These are phyloP conservation scores for Letharia lupina DNA, from an alignment of 495 filamentous ascomycete genomes.

Conservation along the genomic window DNA sequence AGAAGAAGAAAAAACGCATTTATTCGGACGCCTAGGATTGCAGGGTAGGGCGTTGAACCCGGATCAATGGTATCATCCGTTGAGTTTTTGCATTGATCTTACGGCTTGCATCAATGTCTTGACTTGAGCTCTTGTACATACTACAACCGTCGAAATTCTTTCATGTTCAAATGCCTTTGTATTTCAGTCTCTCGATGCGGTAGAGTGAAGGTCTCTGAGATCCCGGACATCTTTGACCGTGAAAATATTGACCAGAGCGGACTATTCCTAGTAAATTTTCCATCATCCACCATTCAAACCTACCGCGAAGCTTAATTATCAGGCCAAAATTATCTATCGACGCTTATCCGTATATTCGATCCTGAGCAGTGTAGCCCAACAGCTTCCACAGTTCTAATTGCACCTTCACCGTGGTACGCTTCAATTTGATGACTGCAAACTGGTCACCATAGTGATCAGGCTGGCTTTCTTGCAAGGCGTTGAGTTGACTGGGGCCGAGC, in stretches of 20 bases:
- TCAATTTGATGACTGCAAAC: conserved; percentile 34
- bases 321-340: background rate
- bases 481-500: conserved; percentile 31
- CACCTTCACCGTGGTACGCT: conserved; percentile 36
- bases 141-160: background rate
- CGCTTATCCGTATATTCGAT: background rate
- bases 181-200: background rate
- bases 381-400: conserved; percentile 60
- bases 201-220: background rate
- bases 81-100: background rate
- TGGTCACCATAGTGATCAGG: conserved; percentile 24
- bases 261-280: background rate
- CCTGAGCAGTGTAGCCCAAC: conserved; percentile 41
- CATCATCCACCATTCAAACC: background rate
- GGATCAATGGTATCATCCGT: background rate
- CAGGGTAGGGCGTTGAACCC: background rate
- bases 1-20: too few species aligned
- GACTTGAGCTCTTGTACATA: background rate
- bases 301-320: background rate
- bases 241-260: background rate
- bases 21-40: background rate
- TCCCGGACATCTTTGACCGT: background rate
- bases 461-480: conserved; percentile 26
- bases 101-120: background rate
- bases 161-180: background rate